A percentile compares a stretch with the other conserved stretches of the same genome.
These are phyloP conservation scores for Lactarius quietus DNA, from an alignment of 768 basidiomycete species.

Conservation along the genomic window DNA sequence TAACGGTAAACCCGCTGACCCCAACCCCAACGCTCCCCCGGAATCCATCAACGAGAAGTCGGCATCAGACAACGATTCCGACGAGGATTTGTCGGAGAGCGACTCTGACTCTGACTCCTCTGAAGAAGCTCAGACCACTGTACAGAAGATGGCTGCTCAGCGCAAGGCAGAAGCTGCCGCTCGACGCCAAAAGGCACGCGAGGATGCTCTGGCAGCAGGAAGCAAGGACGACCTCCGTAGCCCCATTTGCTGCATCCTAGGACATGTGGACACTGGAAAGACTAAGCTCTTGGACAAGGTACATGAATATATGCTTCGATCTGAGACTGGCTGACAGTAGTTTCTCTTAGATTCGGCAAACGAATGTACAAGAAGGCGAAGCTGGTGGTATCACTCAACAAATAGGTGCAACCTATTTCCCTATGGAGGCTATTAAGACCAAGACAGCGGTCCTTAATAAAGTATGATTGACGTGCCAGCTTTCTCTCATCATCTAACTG, in stretches of 20 bases:
- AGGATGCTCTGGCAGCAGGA: conserved; percentile 80
- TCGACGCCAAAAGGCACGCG: conserved; percentile 72
- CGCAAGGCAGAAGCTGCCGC: conserved; percentile 83
- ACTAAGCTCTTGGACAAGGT: conserved; percentile 98
- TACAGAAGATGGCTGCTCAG: conserved; percentile 65
- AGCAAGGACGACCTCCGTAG: conserved; percentile 89
- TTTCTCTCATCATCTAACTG: conserved; percentile 4
- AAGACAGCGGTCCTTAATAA: conserved; percentile 95
- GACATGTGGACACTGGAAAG: conserved; percentile 99
- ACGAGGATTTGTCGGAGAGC: conserved; percentile 33
- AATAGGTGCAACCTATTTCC: conserved; percentile 99
- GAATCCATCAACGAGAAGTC: conserved; percentile 38
- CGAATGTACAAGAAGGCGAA: conserved; percentile 98
- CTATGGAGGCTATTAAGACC: conserved; percentile 85
- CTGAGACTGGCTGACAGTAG: neutral
- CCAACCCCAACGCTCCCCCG: neutral
- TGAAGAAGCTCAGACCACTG: conserved; percentile 63
- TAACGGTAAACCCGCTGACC: conserved; percentile 28
- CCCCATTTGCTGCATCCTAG: conserved; percentile 98
- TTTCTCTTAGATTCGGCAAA: conserved; percentile 85
- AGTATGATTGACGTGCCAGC: conserved; percentile 38
- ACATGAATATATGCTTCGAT: conserved; percentile 23
- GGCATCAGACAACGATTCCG: conserved; percentile 39
- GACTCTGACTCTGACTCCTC: conserved; percentile 46
- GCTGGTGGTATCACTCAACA: conserved; percentile 99